phyloP scores from a whole-genome alignment of 2,329 filamentous ascomycete genomes.

The Chalaropsis ovoidea region DNA sequence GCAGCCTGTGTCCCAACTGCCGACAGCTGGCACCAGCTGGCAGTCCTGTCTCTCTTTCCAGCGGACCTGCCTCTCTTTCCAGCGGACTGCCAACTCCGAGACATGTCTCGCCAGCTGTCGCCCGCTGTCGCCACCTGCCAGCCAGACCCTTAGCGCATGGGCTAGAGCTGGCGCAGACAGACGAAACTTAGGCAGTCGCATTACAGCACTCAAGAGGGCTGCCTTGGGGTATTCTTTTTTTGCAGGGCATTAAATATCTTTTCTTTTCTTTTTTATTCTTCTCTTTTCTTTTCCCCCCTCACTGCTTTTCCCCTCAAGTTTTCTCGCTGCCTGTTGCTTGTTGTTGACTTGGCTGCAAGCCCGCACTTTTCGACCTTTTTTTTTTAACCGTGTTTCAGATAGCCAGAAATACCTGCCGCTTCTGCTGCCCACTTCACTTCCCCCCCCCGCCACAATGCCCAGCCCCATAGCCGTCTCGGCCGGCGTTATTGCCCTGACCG shows the following conservation, averaged over 20 bases:
- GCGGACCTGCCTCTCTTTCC: too few relatives aligned
- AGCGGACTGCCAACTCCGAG: too few relatives aligned
- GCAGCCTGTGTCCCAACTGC: not conserved
- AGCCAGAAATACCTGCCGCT: too few relatives aligned
- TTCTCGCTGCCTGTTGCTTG: not conserved
- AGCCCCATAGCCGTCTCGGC: conserved; percentile 48
- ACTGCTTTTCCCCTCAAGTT: conserved; percentile 12
- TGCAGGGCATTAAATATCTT: not conserved
- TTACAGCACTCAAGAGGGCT: not conserved
- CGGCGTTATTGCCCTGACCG: conserved; percentile 48
- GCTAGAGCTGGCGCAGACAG: not conserved
- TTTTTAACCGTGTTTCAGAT: not conserved
- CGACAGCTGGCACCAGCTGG: not conserved
- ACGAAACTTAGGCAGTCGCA: conserved; percentile 1
- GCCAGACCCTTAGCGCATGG: too few relatives aligned
- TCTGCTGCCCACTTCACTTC: not conserved
- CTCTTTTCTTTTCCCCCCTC: not conserved
- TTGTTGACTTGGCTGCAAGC: not conserved
- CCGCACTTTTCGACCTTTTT: not conserved
- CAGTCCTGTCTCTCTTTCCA: too few relatives aligned
- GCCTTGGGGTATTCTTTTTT: not conserved
- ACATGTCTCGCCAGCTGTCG: not conserved
- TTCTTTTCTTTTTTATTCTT: not conserved
- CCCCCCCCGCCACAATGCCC: conserved; percentile 28
- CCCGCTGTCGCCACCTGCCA: not conserved